Evolutionary conservation across 805 yeast species (phyloP), one percentile per base, ranked within the genome.

Genomic region (Zygoascus bituminiphila): DNA sequence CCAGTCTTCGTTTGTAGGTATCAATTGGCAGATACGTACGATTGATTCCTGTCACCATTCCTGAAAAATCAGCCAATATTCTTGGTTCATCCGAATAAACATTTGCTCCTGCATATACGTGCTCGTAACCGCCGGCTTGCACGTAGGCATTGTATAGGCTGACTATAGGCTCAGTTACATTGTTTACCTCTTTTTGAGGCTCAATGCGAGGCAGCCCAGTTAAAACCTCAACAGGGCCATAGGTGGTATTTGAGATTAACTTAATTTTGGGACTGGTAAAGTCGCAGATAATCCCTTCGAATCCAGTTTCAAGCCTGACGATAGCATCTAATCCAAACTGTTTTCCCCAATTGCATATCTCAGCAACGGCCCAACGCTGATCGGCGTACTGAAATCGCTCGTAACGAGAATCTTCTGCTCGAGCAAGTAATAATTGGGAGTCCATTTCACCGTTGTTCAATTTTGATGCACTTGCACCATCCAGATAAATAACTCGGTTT

Each of bases 391-490:
- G 62, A 31, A 63, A 63, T 2, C 59, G 46, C 9, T 24, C 44
- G 36, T 36, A 44, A 15, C 6, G 59, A 57, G 40, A 53, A 41
- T 54, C 69, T 58, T 17, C 79, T 9, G 21, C 25, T n/a, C 17
- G 66, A 3, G 73, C 55, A 42, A 77, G 47, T 39, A 60, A 60
- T n/a, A 26, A 17, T 53, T 77, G 81, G 1, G 77, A 70, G 57
- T 80, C 85, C 82, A 77, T 78, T 55, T 76, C 80, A 4, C 84
- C 84, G 1, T 77, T 69, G 1, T 45, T 37, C 0, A 72, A 64
- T 58, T 79, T 79, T 0, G 84, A 78, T 12, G 83, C 85, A 23
- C 82, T 78, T 0, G 84, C 83, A 5, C 85, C 85, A 51, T 80
- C 84, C n/a, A 81, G 57, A 45, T 72, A 70, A 4, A 80, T 64